These are phyloP conservation scores for Zygotorulaspora florentina DNA, from an alignment of 805 yeast species.

Conservation along the genomic window DNA sequence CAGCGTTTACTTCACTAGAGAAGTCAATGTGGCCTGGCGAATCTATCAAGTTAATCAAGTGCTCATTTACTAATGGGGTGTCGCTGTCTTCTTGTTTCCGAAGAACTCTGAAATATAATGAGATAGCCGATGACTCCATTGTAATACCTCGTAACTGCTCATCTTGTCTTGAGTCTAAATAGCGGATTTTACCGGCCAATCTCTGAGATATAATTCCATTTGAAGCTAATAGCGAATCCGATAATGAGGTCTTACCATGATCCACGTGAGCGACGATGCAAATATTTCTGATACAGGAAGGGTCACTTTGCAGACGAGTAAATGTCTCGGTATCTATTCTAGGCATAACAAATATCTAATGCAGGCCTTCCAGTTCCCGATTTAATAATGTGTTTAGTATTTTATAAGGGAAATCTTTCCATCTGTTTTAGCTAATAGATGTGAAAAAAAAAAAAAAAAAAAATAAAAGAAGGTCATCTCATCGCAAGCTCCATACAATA, in stretches of 20 bases:
- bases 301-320: conserved; percentile 61
- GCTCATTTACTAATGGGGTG: conserved; percentile 60
- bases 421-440: background rate
- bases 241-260: conserved; percentile 94
- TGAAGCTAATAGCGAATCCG: conserved; percentile 88
- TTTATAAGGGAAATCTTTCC: background rate
- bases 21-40: conserved; percentile 99
- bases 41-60: conserved; percentile 86
- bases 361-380: background rate
- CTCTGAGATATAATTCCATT: conserved; percentile 94
- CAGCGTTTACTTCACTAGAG: conserved; percentile 92
- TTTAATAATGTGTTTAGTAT: background rate
- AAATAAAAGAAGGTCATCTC: background rate
- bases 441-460: background rate
- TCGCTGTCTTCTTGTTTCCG: conserved; percentile 40
- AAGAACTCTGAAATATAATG: conserved; percentile 78
- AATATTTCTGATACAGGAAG: conserved; percentile 74
- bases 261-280: conserved; percentile 98
- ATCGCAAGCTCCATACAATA: background rate
- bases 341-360: conserved; percentile 31
- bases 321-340: conserved; percentile 63
- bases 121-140: conserved; percentile 95
- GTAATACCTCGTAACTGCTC: conserved; percentile 96
- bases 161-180: conserved; percentile 89
- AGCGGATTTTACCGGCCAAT: conserved; percentile 92